Percentiles rank a stretch among this genome's conserved stretches.
Conservation (phyloP, 2,329 filamentous ascomycete species). For the Beauveria brongniartii region DNA sequence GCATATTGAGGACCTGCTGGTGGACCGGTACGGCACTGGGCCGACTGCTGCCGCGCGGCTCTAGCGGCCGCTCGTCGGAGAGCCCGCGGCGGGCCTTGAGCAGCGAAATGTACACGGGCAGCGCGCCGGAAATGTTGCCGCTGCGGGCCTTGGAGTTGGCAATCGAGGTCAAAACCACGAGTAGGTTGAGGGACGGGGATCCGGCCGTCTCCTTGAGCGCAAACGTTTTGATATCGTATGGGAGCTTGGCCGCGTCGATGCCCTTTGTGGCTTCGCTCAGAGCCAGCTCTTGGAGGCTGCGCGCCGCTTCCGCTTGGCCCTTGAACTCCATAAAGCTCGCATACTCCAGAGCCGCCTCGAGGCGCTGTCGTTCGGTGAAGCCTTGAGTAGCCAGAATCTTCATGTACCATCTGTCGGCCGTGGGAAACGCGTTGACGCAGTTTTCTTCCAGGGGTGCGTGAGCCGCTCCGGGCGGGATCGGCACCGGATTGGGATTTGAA, state of each 20-base stretch:
- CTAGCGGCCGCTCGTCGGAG: slow-evolving; percentile 27
- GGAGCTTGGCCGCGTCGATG: slow-evolving; percentile 30
- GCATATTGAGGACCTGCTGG: slow-evolving; percentile 17
- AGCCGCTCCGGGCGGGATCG: slow-evolving; percentile 56
- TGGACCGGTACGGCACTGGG: slow-evolving; percentile 14
- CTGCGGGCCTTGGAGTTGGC: slow-evolving; percentile 69
- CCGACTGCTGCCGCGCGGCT: not conserved
- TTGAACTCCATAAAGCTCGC: slow-evolving; percentile 82
- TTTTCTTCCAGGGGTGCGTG: slow-evolving; percentile 66
- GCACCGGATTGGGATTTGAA: slow-evolving; percentile 72
- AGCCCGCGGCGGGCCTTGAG: slow-evolving; percentile 67
- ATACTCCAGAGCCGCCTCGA: slow-evolving; percentile 76
- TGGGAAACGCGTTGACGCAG: slow-evolving; percentile 59
- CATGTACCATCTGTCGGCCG: slow-evolving; percentile 71
- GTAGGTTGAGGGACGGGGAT: slow-evolving; percentile 62
- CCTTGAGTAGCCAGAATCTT: slow-evolving; percentile 74
- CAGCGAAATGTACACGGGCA: slow-evolving; percentile 80
- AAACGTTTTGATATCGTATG: slow-evolving; percentile 53
- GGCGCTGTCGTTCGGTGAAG: slow-evolving; percentile 67
- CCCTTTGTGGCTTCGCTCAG: slow-evolving; percentile 63
- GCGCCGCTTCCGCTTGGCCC: slow-evolving; percentile 53
- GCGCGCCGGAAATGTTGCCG: slow-evolving; percentile 57
- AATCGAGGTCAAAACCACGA: slow-evolving; percentile 67
- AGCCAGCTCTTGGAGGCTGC: slow-evolving; percentile 67
- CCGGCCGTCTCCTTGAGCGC: slow-evolving; percentile 53